phyloP scores from a whole-genome alignment of 345 rosid species.

The Eucalyptus curtisii region DNA sequence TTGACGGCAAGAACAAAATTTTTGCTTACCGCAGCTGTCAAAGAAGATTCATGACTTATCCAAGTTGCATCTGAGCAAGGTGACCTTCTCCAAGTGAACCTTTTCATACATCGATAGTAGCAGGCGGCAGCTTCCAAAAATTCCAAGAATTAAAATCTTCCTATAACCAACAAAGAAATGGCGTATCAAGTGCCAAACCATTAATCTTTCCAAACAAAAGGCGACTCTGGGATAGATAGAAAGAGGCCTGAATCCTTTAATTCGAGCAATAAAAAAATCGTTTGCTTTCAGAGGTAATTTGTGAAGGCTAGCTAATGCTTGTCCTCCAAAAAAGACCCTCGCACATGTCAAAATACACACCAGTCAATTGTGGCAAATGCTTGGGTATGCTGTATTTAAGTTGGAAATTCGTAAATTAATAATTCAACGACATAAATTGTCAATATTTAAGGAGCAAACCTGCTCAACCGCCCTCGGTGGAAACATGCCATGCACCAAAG shows the following conservation, averaged over 20 bases:
- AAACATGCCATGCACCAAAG: constrained; percentile 86
- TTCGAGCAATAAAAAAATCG: not conserved
- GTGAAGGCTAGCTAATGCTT: not conserved
- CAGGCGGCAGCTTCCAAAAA: constrained; percentile 83
- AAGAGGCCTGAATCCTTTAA: not conserved
- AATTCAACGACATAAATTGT: not conserved
- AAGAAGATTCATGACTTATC: not conserved
- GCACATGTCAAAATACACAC: not conserved
- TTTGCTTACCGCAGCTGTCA: not conserved
- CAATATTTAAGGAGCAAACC: constrained; percentile 22
- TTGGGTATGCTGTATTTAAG: not conserved
- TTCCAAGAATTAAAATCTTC: constrained; percentile 94
- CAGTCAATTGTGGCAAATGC: not conserved
- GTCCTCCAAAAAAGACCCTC: not conserved
- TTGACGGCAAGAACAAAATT: not conserved
- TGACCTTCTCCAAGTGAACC: not conserved
- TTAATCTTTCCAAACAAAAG: not conserved
- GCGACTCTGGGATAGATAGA: not conserved
- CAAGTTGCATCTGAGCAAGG: not conserved
- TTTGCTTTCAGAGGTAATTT: not conserved
- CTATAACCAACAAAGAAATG: constrained; percentile 16
- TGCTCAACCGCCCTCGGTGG: constrained; percentile 55
- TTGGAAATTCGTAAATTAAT: not conserved
- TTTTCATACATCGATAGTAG: constrained; percentile 23
- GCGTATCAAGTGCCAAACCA: not conserved